Conservation (phyloP, 2,329 filamentous ascomycete genomes). For the Lojkania enalia region DNA sequence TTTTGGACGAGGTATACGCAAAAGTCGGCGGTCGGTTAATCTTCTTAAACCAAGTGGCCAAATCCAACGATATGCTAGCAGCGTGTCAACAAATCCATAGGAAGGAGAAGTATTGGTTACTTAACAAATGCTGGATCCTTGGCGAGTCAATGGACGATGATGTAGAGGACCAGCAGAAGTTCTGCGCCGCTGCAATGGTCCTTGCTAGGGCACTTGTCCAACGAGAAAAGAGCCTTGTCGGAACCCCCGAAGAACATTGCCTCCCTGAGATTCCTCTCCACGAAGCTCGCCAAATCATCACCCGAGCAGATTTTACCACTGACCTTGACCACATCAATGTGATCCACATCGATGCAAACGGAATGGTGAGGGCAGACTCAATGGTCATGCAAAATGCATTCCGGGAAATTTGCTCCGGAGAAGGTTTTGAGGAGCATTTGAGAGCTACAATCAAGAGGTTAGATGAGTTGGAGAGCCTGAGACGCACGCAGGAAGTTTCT, state of each 20-base stretch:
- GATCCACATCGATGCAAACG: constrained; percentile 86
- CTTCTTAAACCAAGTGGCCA: constrained; percentile 85
- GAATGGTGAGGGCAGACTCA: constrained; percentile 86
- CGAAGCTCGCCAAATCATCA: constrained; percentile 74
- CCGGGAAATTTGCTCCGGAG: constrained; percentile 72
- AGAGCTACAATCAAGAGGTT: constrained; percentile 83
- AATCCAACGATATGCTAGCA: constrained; percentile 75
- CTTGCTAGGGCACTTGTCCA: constrained; percentile 87
- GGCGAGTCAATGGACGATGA: constrained; percentile 86
- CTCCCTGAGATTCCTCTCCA: constrained; percentile 68
- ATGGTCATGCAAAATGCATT: constrained; percentile 97
- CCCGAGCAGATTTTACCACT: constrained; percentile 88
- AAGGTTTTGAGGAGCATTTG: constrained; percentile 79
- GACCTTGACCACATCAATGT: constrained; percentile 90
- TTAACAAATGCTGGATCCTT: constrained; percentile 78
- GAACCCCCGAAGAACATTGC: constrained; percentile 66
- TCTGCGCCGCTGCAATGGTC: constrained; percentile 90
- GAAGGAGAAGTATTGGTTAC: constrained; percentile 74
- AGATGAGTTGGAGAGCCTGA: constrained; percentile 85
- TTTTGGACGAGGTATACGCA: constrained; percentile 78
- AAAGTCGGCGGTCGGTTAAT: constrained; percentile 86
- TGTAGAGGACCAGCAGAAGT: constrained; percentile 97
- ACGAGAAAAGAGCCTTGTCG: constrained; percentile 67
- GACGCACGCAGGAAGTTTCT: constrained; percentile 85
- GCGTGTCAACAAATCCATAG: constrained; percentile 73